Evolutionary conservation across 176 grass and related monocot species (phyloP).

Genomic region (Carex pumila): DNA sequence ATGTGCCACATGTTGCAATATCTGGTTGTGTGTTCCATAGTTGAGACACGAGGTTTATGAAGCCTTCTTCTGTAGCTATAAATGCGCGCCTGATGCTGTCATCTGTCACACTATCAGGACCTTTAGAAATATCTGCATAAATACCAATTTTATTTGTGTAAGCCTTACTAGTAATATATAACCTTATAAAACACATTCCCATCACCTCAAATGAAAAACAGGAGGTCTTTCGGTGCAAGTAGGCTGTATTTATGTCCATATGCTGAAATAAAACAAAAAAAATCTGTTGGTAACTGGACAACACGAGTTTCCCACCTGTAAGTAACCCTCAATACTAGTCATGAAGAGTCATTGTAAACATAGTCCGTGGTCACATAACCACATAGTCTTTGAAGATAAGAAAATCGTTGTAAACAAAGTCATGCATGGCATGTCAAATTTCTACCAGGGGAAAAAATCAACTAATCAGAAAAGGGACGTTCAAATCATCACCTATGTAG

Average conservation of each 20-base stretch:
- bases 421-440: not conserved
- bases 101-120: constrained; percentile 29
- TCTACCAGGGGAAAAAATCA: not conserved
- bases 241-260: not conserved
- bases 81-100: constrained; percentile 55
- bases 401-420: not conserved
- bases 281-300: not conserved
- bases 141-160: not conserved
- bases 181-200: not conserved
- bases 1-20: constrained; percentile 63
- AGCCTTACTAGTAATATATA: not conserved
- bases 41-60: constrained; percentile 44
- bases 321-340: not conserved
- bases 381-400: not conserved
- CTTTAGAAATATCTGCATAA: constrained; percentile 59
- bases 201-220: not conserved
- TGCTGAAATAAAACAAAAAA: not conserved
- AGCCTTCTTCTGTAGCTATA: constrained; percentile 62
- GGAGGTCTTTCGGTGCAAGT: not conserved
- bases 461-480: not conserved
- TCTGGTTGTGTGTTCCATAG: constrained; percentile 59
- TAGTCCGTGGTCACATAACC: not conserved
- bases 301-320: not conserved
- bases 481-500: constrained; percentile 46
- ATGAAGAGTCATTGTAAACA: not conserved